These are phyloP conservation scores for Coleophoma cylindrospora DNA, from an alignment of 2,329 filamentous ascomycete species.

Conservation along the genomic window DNA sequence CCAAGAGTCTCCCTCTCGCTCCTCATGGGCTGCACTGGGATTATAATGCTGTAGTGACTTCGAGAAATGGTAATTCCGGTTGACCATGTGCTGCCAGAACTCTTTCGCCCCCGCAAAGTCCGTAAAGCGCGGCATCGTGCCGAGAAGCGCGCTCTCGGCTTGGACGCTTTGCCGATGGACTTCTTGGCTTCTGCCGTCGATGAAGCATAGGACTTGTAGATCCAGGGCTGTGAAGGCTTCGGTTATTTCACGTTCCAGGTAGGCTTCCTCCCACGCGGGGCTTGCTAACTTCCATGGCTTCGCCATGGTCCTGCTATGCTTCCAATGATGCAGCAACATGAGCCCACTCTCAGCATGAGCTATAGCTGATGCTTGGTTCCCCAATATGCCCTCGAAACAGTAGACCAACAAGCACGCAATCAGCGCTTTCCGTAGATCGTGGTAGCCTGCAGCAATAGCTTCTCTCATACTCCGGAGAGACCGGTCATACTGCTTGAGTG, in stretches of 20 bases:
- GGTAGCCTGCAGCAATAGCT: constrained; percentile 3
- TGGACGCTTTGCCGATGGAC: neutral
- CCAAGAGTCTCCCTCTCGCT: neutral
- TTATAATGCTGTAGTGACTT: neutral
- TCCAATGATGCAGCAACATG: constrained; percentile 5
- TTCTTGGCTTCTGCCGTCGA: constrained; percentile 2
- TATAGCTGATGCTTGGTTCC: constrained; percentile 7
- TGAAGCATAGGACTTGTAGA: constrained; percentile 7
- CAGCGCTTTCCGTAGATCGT: constrained; percentile 6
- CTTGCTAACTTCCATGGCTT: neutral
- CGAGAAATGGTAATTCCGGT: constrained; percentile 10
- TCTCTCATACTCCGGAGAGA: constrained; percentile 7
- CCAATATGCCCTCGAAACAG: constrained; percentile 11
- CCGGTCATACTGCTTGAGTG: constrained; percentile 11
- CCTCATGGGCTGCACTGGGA: neutral
- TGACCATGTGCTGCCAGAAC: constrained; percentile 6
- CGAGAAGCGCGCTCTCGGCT: neutral
- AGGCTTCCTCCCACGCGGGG: neutral
- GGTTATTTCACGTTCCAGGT: constrained; percentile 6
- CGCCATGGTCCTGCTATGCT: neutral
- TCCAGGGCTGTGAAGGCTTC: constrained; percentile 7
- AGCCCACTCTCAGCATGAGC: constrained; percentile 9
- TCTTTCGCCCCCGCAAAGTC: neutral
- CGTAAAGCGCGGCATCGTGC: constrained; percentile 3
- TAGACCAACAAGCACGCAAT: constrained; percentile 12